Evolutionary conservation across 345 rosid species (phyloP).

Genomic region (Lepidium didymum): DNA sequence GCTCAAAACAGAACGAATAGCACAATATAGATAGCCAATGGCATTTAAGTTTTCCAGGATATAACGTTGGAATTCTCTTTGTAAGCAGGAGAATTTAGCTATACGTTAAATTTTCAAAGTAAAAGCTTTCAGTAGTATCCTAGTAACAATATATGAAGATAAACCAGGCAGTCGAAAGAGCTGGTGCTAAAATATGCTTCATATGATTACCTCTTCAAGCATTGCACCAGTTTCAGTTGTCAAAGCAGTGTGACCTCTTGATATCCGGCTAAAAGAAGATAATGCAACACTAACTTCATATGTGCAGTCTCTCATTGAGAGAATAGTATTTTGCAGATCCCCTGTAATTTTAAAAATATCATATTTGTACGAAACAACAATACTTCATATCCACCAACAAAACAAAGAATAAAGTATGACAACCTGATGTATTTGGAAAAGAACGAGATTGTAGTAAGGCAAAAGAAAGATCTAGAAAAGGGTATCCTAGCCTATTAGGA

Average conservation of each 20-base stretch:
- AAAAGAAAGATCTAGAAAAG: neutral
- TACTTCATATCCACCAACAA: neutral
- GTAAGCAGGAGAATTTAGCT: neutral
- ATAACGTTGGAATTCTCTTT: neutral
- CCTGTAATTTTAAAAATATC: slow-evolving; percentile 39
- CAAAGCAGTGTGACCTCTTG: slow-evolving; percentile 81
- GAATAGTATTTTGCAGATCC: slow-evolving; percentile 67
- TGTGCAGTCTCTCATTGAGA: slow-evolving; percentile 87
- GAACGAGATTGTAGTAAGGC: neutral
- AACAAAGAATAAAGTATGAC: neutral
- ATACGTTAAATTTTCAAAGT: neutral
- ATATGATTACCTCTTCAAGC: slow-evolving; percentile 77
- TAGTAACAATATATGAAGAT: neutral
- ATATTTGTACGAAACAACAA: neutral
- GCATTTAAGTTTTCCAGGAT: neutral
- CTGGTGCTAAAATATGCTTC: neutral
- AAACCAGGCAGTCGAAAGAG: neutral
- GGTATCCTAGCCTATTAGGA: slow-evolving; percentile 1
- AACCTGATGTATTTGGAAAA: neutral
- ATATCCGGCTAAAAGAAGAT: slow-evolving; percentile 64
- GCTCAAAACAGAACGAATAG: neutral
- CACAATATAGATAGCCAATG: neutral
- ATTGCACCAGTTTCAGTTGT: slow-evolving; percentile 92
- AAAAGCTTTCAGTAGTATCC: slow-evolving; percentile 7
- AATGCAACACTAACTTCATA: slow-evolving; percentile 71